Evolutionary conservation across 169 alveolate species (phyloP), one percentile per base, ranked within the genome.

Genomic region (Cryptosporidium ryanae): DNA sequence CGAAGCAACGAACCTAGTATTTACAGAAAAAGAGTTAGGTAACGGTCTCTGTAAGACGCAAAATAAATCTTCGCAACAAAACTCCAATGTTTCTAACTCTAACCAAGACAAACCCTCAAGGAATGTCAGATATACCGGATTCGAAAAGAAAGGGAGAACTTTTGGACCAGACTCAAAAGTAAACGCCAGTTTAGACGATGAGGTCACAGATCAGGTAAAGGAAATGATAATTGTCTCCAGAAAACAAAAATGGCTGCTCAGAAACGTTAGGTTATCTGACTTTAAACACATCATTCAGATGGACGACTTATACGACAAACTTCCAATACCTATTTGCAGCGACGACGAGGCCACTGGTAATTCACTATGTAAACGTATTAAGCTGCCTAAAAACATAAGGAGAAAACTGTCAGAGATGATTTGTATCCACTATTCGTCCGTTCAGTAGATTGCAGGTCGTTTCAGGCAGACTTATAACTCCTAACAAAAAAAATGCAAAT

Each of bases 151-250:
- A 8, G 18, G 17, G 12, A 25, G 12, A 25, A 34, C 38, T 5
- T 54, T 34, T 3, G 76, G 43, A 27, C 76, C 0, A 5, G 71
- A 76, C 12, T 57, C 13, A 23, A 18, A 10, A 6, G 23, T n/a
- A 21, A 13, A 13, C 46, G 38, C 15, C 12, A 25, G 25, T 21
- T 8, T 10, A 49, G 31, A 23, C 10, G 54, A 50, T 6, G 66
- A 49, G n/a, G 7, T n/a, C 2, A 52, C 23, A 8, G 71, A 76
- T 8, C 84, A 32, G 63, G 43, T 48, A 2, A 76, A 25, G 25
- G 84, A 76, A 29, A 76, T 76, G 68, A 63, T 61, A 13, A 17
- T 76, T 21, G 84, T 76, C 12, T 76, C 84, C 23, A 76, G 84
- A 57, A 76, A 67, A 7, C 84, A 76, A 48, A 76, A 76, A 13